Evolutionary conservation across 805 yeast genomes (phyloP).

Genomic region (Candida qinlingensis): DNA sequence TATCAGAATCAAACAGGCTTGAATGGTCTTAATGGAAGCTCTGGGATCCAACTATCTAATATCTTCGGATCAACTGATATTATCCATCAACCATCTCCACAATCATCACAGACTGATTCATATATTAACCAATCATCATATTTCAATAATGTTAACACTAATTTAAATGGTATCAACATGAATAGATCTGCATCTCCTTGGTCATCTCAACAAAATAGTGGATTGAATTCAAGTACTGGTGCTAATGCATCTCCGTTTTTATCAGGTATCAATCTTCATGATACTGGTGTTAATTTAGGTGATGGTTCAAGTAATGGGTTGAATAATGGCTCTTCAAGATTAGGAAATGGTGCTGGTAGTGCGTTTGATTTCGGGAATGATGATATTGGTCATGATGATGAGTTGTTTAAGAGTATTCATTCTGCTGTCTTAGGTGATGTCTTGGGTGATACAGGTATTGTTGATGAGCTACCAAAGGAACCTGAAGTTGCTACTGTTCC

Average conservation of each 20-base stretch:
- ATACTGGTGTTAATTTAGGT: constrained; percentile 5
- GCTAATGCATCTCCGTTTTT: constrained; percentile 4
- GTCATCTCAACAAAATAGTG: constrained; percentile 15
- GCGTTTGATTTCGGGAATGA: neutral
- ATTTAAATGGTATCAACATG: neutral
- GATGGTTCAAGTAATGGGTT: neutral
- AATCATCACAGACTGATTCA: no score
- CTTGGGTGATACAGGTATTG: constrained; percentile 15
- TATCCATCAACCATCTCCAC: neutral
- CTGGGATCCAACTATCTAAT: neutral
- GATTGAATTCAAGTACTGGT: neutral
- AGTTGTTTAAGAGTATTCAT: constrained; percentile 34
- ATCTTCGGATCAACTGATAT: neutral
- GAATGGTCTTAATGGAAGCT: neutral
- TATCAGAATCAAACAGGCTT: neutral
- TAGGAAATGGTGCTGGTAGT: neutral
- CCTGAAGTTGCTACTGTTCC: neutral
- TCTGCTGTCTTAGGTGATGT: constrained; percentile 37
- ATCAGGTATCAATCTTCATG: constrained; percentile 2
- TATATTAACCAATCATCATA: constrained; percentile 1
- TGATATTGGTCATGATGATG: constrained; percentile 14
- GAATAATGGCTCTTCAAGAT: constrained; percentile 5
- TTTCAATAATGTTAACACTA: neutral
- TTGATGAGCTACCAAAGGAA: constrained; percentile 21
- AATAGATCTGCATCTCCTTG: constrained; percentile 5